A percentile compares a stretch with the other conserved stretches of the same genome.
Conservation (phyloP, 768 basidiomycete genomes). For the Cystofilobasidium ferigula region DNA sequence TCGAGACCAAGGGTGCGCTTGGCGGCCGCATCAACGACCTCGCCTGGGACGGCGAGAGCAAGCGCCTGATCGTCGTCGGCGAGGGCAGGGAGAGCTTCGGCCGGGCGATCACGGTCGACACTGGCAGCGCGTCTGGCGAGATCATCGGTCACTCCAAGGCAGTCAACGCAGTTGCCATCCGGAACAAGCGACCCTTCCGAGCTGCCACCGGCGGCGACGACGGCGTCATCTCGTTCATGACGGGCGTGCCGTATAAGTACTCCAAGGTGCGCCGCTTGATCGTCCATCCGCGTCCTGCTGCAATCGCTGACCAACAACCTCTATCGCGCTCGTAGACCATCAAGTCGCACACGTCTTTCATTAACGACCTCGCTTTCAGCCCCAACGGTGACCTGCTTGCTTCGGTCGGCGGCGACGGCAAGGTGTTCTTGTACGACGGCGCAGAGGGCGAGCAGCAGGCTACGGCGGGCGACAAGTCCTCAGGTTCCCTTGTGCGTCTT, state of each 20-base stretch:
- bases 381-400: slow-evolving; percentile 71
- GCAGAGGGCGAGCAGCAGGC: slow-evolving; percentile 70
- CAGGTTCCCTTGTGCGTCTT: slow-evolving; percentile 14
- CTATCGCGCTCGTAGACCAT: slow-evolving; percentile 45
- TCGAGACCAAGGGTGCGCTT: slow-evolving; percentile 33
- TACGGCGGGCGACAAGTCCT: slow-evolving; percentile 26
- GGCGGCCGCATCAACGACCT: slow-evolving; percentile 65
- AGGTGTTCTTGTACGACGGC: slow-evolving; percentile 76
- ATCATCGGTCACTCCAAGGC: slow-evolving; percentile 86
- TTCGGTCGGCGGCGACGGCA: slow-evolving; percentile 79
- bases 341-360: slow-evolving; percentile 79
- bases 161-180: slow-evolving; percentile 78
- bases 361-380: slow-evolving; percentile 77
- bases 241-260: slow-evolving; percentile 83
- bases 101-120: slow-evolving; percentile 70
- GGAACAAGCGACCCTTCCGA: slow-evolving; percentile 78
- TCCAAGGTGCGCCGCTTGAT: slow-evolving; percentile 50
- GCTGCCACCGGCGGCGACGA: slow-evolving; percentile 85
- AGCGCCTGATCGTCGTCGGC: slow-evolving; percentile 88
- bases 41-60: slow-evolving; percentile 92
- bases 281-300: slow-evolving; percentile 32
- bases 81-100: slow-evolving; percentile 84
- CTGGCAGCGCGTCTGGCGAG: slow-evolving; percentile 73
- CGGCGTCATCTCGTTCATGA: slow-evolving; percentile 65
- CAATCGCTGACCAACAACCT: background rate